Evolutionary conservation across 2,329 filamentous ascomycete genomes (phyloP), one percentile per base, ranked within the genome.

Genomic region (Madurella fahalii): DNA sequence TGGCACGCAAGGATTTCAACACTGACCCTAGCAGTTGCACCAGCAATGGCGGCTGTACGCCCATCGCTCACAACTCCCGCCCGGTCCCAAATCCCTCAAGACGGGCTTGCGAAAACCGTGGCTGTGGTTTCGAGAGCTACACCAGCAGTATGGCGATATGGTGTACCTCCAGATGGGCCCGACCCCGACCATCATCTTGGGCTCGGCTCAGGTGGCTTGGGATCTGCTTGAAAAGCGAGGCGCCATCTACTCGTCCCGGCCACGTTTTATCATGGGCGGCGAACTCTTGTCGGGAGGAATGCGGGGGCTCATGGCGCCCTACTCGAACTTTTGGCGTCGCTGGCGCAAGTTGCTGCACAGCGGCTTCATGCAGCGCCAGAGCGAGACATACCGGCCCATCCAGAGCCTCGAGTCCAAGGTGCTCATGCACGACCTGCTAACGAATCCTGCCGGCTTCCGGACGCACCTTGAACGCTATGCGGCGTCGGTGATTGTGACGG

Each of bases 211-310:
- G 41, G 71, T 72, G 1, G 73, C 72, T 1, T 74, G 72, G 70
- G 73, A 75, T 37, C 66, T 76, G 0, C 68, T 76, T 0, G 74
- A 77, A 58, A 73, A 71, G 51, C 68, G 70, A 4, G 73, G 74
- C 2, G 66, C 72, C 2, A 68, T 72, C 40, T 77, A 73, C 53
- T 76, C 74, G 0, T 77, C 74, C 0, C 68, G 75, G 0, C 74
- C 75, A 0, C 67, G 74, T 2, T 77, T 77, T 58, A 74, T 76
- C 53, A 73, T 76, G 67, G 74, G 74, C 25, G 70, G 71, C 1
- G 73, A 76, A 41, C 63, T 74, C 0, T 63, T 75, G 0, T 75
- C 74, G 0, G 70, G 67, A 0, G 72, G 72, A 0, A 67, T 74
- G 66, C 66, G 73, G 4, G 72, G 73, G 0, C 62, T 77, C 4